These are phyloP conservation scores for Peronospora farinosa DNA, from an alignment of 352 stramenopile species.

Conservation along the genomic window DNA sequence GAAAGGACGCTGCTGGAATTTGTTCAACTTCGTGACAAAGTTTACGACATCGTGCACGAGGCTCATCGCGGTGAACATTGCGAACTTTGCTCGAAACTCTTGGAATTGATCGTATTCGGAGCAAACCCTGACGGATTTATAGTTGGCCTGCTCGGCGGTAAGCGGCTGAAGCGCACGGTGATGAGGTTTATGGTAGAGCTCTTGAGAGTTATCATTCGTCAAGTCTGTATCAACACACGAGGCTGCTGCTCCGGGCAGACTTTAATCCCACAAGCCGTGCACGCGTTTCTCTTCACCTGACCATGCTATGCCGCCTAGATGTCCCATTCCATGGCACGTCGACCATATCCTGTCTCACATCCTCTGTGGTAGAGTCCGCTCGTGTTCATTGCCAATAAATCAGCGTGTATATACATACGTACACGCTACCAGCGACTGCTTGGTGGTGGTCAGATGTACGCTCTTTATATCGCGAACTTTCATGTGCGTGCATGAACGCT, in stretches of 20 bases:
- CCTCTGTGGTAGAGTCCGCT: too few species aligned
- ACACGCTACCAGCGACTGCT: background rate
- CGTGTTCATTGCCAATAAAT: background rate
- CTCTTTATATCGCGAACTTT: background rate
- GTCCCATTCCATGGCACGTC: background rate
- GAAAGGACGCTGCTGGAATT: too few species aligned
- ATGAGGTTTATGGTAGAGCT: too few species aligned
- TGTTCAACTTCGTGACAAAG: too few species aligned
- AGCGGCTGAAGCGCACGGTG: too few species aligned
- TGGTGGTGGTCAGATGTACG: background rate
- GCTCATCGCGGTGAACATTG: too few species aligned
- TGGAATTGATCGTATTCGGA: too few species aligned
- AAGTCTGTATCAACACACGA: constrained; percentile 6
- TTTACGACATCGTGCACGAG: too few species aligned
- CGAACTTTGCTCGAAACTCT: too few species aligned
- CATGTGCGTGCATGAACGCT: too few species aligned
- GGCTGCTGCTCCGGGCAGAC: constrained; percentile 19
- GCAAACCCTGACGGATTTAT: too few species aligned
- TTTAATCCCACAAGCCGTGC: constrained; percentile 22
- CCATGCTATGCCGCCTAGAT: constrained; percentile 5
- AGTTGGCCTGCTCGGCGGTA: too few species aligned
- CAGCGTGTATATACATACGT: background rate
- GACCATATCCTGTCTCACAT: background rate
- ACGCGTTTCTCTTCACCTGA: constrained; percentile 25
- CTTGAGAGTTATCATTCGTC: constrained; percentile 10